Conservation (phyloP, 306 rosid species). For the Gillenia trifoliata region DNA sequence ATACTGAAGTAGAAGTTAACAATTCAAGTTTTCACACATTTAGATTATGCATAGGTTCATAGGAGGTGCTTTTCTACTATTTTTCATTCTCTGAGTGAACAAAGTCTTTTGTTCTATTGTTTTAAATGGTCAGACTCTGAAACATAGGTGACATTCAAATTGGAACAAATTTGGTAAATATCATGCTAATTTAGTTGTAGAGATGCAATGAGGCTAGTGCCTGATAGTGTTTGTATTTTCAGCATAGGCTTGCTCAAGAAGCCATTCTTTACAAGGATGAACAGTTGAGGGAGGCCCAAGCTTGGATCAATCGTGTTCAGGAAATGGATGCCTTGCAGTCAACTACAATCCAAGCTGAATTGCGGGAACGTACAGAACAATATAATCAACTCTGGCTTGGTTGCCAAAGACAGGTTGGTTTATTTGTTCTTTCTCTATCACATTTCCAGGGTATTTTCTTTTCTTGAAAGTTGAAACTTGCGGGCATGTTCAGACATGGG, state of each 20-base stretch:
- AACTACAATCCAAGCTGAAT: conserved; percentile 80
- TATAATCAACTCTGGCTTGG: conserved; percentile 95
- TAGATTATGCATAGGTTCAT: neutral
- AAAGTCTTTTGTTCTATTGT: neutral
- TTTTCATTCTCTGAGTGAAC: neutral
- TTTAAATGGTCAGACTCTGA: neutral
- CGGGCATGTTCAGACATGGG: neutral
- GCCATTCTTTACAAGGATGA: conserved; percentile 81
- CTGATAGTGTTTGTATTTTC: conserved; percentile 40
- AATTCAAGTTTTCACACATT: neutral
- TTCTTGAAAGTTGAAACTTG: no score
- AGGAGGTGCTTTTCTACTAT: neutral
- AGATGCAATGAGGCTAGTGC: neutral
- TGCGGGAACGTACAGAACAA: conserved; percentile 88
- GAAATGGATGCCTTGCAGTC: conserved; percentile 94
- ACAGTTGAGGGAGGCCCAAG: conserved; percentile 87
- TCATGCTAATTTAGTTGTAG: neutral
- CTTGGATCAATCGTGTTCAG: conserved; percentile 88
- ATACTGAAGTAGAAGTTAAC: conserved; percentile 2
- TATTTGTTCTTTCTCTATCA: conserved; percentile 4
- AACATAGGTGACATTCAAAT: neutral
- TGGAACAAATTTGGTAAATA: neutral
- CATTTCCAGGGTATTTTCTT: neutral
- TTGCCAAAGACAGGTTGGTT: conserved; percentile 86
- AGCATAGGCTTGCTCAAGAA: conserved; percentile 94